Base-by-base conservation (phyloP, 1,139 yeast species). In the Saccharomyces pastorianus region DNA sequence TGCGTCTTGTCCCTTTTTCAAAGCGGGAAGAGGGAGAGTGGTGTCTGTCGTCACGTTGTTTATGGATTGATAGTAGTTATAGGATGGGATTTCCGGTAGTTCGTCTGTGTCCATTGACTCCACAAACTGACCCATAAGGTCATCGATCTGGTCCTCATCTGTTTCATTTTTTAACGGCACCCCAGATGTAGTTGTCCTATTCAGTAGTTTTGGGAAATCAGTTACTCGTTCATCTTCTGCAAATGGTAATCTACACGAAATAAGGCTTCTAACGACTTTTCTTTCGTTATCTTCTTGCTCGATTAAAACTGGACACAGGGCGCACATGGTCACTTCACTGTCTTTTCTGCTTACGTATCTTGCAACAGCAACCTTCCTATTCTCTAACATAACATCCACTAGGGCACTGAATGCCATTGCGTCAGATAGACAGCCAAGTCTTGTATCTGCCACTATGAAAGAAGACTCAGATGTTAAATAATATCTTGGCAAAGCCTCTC, bases 171-270 rank as follows among this genome's bases (percentile, higher is more conserved):
- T 64, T 48, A 68, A 67, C 2, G 49, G 26, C 20, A 31, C 28
- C n/a, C 76, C 77, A 8, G 70, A 65, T 2, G 72, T 66, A 4
- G 72, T 70, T 28, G 61, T 65, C 20, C 73, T 59, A 4, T 73
- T 68, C 0, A 74, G 67, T 50, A 88, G 68, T 25, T 73, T 71
- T 0, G 88, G 84, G 60, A 87, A 85, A 49, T 75, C 74, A 14
- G 86, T 82, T 13, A 79, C 72, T 58, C 85, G 81, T 60, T 82
- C 85, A 65, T 91, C 97, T 61, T 89, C 96, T 34, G 79, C 78
- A 68, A 81, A 88, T 0, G 97, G 96, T n/a, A 90, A 66, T 47
- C 84, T 73, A 6, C 70, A 68, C 54, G 76, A 60, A 2, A 78
- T 63, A 44, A 81, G 65, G 0, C 66, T 65, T 31, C 70, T 55